Conservation (phyloP, 2,329 filamentous ascomycete genomes). For the Aureobasidium mangrovei region DNA sequence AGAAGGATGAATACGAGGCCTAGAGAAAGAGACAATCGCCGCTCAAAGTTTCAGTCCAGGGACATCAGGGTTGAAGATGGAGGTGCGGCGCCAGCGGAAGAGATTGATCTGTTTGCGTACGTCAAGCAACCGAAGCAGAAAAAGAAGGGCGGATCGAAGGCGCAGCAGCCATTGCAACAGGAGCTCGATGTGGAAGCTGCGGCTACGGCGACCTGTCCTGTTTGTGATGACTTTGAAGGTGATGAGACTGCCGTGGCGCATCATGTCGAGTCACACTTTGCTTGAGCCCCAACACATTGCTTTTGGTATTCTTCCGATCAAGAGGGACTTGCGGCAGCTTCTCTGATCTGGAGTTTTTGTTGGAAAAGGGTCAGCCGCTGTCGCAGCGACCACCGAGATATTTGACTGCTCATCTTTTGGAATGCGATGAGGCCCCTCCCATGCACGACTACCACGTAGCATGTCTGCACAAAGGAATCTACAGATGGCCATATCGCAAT, state of each 20-base stretch:
- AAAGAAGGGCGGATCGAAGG: conserved; percentile 21
- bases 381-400: too few relatives aligned
- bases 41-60: conserved; percentile 15
- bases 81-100: conserved; percentile 29
- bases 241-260: conserved; percentile 59
- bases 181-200: conserved; percentile 15
- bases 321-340: too few relatives aligned
- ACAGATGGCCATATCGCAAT: too few relatives aligned
- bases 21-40: conserved; percentile 1
- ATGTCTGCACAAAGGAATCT: too few relatives aligned
- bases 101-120: conserved; percentile 44
- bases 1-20: neutral
- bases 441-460: too few relatives aligned
- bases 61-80: conserved; percentile 19
- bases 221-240: conserved; percentile 58
- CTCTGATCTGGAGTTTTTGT: too few relatives aligned
- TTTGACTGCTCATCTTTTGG: too few relatives aligned
- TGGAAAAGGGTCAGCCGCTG: too few relatives aligned
- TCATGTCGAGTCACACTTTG: conserved; percentile 56
- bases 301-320: too few relatives aligned
- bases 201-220: conserved; percentile 45
- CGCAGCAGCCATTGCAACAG: conserved; percentile 16
- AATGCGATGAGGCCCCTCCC: too few relatives aligned
- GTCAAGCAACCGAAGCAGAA: conserved; percentile 33
- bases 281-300: neutral